Percentiles rank a stretch among this genome's conserved stretches.
Evolutionary conservation across 1,284 basidiomycete species (phyloP).

Genomic region (Sanghuangporus sanghuang): DNA sequence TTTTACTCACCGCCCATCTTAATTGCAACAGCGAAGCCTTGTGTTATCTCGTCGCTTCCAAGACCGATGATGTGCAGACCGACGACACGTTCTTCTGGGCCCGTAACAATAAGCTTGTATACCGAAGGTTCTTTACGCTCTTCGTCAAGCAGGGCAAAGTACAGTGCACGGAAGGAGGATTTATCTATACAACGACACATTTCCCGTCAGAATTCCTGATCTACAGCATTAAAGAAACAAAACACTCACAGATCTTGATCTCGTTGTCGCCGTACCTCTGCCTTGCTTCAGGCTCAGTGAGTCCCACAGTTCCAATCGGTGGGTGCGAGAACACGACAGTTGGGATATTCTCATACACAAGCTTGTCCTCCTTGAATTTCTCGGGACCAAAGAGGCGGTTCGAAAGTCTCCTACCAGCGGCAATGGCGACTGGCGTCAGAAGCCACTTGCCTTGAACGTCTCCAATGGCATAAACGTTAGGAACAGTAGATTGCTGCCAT

Average conservation of each 20-base stretch:
- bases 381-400: conserved; percentile 89
- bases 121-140: conserved; percentile 89
- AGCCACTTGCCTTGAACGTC: conserved; percentile 91
- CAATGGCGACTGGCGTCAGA: conserved; percentile 97
- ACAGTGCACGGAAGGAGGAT: conserved; percentile 78
- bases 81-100: conserved; percentile 89
- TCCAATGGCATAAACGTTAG: conserved; percentile 79
- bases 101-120: conserved; percentile 87
- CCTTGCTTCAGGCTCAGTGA: conserved; percentile 87
- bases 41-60: conserved; percentile 89
- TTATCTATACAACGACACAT: conserved; percentile 41
- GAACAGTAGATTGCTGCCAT: conserved; percentile 80
- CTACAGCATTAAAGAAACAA: not conserved
- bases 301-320: conserved; percentile 86
- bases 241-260: conserved; percentile 81
- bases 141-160: conserved; percentile 84
- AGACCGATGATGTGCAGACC: conserved; percentile 91
- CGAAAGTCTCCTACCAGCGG: conserved; percentile 83
- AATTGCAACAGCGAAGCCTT: conserved; percentile 92
- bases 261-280: conserved; percentile 81
- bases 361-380: conserved; percentile 82
- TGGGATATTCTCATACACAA: conserved; percentile 89
- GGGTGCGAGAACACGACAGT: conserved; percentile 95
- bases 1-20: conserved; percentile 83
- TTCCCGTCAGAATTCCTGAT: not conserved